Base-by-base conservation (phyloP, 2,329 filamentous ascomycete species). In the Rhinocladiella mackenziei region DNA sequence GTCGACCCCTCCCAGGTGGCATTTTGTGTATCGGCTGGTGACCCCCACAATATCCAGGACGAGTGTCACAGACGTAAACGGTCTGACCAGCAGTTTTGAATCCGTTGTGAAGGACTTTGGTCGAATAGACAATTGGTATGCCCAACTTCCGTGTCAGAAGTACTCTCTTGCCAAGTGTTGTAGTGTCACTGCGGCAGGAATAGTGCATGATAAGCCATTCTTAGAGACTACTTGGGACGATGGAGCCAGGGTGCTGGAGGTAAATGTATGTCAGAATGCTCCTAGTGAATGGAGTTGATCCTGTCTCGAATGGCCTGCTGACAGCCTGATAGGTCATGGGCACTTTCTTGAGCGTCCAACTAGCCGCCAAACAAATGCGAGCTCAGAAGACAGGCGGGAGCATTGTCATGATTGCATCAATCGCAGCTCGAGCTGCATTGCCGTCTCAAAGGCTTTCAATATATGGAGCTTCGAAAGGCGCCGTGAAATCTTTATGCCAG, bases 341-440 rank as follows among this genome's bases (percentile, higher is more conserved):
- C 1, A 59, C 67, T 2, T 72, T 68, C 51, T 72, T 68, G 47
- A 66, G 62, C 6, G 71, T 72, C 0, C 70, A 76, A 51, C 56
- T 72, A 6, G 73, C 71, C 1, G 73, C 71, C 0, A 65, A 68
- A 45, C 67, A 71, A 20, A 77, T 78, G 68, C 71, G 74, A 23
- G 62, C 64, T 1, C 76, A 73, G 50, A 67, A 66, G 2, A 75
- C 73, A 1, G 44, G 48, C 13, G 51, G 51, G 11, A 52, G 46
- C n/a, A 54, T 54, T 28, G 53, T 57, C 15, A 38, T 56, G 36
- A 46, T 57, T 15, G 53, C 46, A n/a, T 56, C 54, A n/a, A 49
- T 58, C 17, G 34, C 45, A 26, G 46, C 46, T 9, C 29, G 28
- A 2, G 25, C 42, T 11, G 38, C 41, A 2, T n/a, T 51, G 6